Conservation (phyloP, 1,284 basidiomycete species). For the Puccinia brachypodii region DNA sequence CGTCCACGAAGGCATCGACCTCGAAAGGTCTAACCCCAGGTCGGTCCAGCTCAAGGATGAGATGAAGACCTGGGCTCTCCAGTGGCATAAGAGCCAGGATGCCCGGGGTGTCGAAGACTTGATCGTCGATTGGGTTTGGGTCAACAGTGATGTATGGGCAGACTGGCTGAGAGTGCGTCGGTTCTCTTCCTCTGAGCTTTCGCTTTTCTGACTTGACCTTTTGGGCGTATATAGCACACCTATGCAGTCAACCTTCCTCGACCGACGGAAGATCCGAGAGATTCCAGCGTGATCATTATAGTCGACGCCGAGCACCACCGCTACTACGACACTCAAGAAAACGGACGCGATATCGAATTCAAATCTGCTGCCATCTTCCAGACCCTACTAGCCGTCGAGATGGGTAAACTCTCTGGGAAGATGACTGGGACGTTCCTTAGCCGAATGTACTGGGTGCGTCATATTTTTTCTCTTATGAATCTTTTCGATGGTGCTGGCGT, state of each 20-base stretch:
- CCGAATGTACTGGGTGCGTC: conserved; percentile 26
- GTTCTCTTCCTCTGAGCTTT: not conserved
- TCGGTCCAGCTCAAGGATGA: conserved; percentile 11
- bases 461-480: not conserved
- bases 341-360: conserved; percentile 22
- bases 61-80: conserved; percentile 41
- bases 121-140: not conserved
- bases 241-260: conserved; percentile 5
- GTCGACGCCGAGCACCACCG: conserved; percentile 8
- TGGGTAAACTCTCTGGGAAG: conserved; percentile 21
- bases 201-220: not conserved
- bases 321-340: conserved; percentile 25
- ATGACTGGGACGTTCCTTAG: not conserved
- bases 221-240: not conserved
- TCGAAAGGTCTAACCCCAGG: not conserved
- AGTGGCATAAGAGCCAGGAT: conserved; percentile 42
- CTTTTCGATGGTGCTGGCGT: not conserved
- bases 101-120: conserved; percentile 9
- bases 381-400: conserved; percentile 38
- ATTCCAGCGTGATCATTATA: conserved; percentile 19
- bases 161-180: conserved; percentile 23
- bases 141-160: conserved; percentile 14
- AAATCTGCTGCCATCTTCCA: conserved; percentile 39
- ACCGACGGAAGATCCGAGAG: conserved; percentile 11
- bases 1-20: not conserved